A percentile compares a stretch with the other conserved stretches of the same genome.
Evolutionary conservation across 1,284 basidiomycete genomes (phyloP).

Genomic region (Amylostereum areolatum): DNA sequence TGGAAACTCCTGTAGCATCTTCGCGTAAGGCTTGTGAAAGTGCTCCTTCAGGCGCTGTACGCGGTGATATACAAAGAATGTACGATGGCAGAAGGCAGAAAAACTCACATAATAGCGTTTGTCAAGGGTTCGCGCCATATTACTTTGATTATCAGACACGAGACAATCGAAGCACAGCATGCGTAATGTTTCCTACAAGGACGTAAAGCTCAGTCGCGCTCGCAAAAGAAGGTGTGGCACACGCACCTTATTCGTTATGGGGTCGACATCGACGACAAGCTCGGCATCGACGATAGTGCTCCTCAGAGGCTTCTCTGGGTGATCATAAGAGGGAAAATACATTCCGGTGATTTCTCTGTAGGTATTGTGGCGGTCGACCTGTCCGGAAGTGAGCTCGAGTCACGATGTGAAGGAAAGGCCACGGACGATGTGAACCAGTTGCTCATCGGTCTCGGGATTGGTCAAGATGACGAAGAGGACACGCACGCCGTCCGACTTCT

Average conservation of each 20-base stretch:
- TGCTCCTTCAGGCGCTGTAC: slow-evolving; percentile 74
- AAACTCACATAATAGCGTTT: slow-evolving; percentile 81
- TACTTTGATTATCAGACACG: slow-evolving; percentile 80
- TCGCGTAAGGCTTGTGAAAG: slow-evolving; percentile 78
- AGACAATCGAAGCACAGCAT: slow-evolving; percentile 93
- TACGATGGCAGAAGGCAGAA: slow-evolving; percentile 19
- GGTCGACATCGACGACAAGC: slow-evolving; percentile 88
- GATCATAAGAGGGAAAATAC: slow-evolving; percentile 85
- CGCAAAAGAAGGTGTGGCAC: slow-evolving; percentile 9
- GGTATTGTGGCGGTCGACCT: slow-evolving; percentile 95
- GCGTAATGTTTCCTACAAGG: slow-evolving; percentile 65
- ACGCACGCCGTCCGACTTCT: slow-evolving; percentile 97
- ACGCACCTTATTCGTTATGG: slow-evolving; percentile 50
- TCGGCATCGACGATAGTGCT: slow-evolving; percentile 93
- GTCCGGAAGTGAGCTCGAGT: slow-evolving; percentile 2
- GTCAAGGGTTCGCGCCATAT: slow-evolving; percentile 79
- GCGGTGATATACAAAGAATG: slow-evolving; percentile 5
- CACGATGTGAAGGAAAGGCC: neutral
- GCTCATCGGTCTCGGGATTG: slow-evolving; percentile 53
- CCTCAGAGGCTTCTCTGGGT: slow-evolving; percentile 56
- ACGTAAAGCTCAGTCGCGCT: neutral
- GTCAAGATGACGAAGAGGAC: slow-evolving; percentile 85
- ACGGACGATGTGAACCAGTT: slow-evolving; percentile 80
- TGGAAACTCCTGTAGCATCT: slow-evolving; percentile 66
- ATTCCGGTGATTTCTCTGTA: slow-evolving; percentile 75